Evolutionary conservation across 352 stramenopile species (phyloP), one percentile per base, ranked within the genome.

Genomic region (Phytophthora capsici): DNA sequence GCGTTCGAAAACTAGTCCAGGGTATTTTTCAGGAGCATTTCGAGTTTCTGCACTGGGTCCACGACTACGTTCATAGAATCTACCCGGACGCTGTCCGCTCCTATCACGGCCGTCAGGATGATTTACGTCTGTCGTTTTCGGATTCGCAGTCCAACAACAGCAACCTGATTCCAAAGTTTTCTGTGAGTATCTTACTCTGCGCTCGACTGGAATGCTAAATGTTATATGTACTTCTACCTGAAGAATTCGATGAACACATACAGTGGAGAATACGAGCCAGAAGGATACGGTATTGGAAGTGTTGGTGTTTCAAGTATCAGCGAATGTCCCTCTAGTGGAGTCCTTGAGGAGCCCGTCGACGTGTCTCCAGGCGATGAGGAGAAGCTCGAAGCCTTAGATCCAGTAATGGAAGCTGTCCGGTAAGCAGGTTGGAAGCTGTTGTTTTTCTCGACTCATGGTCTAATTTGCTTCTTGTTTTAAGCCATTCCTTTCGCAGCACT

Each of bases 1-100:
- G 82, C 1, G 71, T 89, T 17, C 74, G 72, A 48, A 91, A 93
- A 61, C 68, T 91, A 16, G 69, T 89, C 13, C 63, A 84, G 17
- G 85, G 85, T 14, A 63, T 91, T 10, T 93, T 93, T 53, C 85
- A 93, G 28, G 85, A 91, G 56, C 85, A 93, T 66, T 91, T 93
- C 54, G 82, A 91, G 57, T 91, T 93, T 41, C 71, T 93, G 44
- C 81, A 93, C 56, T 93, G 85, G 85, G 57, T 93, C 20, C 84
- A 93, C 47, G 82, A 93, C 60, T 89, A 91, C 57, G 81, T 88
- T n/a, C 80, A 90, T 46, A 80, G 83, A 49, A 93, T 72, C 19
- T 91, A 80, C 46, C 82, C 78, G 10, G 80, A 90, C 16, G 77
- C 78, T 6, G 70, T 83, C 26, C 72, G 73, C 34, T 84, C 76